phyloP scores from a whole-genome alignment of 2,329 filamentous ascomycete species.

The Cercospora canescens region DNA sequence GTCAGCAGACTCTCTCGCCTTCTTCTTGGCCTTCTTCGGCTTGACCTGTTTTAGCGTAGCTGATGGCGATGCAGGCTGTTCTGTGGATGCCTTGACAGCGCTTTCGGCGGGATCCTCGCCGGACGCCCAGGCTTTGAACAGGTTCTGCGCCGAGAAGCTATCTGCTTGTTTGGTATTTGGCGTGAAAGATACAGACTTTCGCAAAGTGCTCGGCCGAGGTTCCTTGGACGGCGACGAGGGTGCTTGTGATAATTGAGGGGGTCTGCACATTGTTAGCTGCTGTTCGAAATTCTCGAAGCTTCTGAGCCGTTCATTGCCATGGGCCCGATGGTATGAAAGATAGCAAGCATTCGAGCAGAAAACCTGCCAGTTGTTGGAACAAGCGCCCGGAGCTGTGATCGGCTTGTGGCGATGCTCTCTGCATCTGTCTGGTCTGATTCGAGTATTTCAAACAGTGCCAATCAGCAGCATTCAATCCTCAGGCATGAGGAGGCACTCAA shows the following conservation, averaged over 20 bases:
- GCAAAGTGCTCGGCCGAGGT: constrained; percentile 13
- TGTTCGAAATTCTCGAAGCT: no score
- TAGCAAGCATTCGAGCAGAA: no score
- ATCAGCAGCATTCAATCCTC: neutral
- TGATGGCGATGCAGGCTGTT: constrained; percentile 9
- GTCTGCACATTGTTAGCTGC: neutral
- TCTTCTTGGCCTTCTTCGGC: constrained; percentile 29
- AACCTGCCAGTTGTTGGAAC: no score
- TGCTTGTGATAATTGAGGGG: neutral
- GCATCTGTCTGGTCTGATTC: no score
- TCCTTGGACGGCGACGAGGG: neutral
- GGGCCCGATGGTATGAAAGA: neutral
- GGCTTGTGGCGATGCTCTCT: no score
- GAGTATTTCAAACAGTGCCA: no score
- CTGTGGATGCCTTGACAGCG: constrained; percentile 26
- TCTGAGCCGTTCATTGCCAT: no score
- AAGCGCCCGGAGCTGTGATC: no score
- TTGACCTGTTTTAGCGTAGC: constrained; percentile 35
- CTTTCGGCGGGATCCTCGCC: constrained; percentile 15
- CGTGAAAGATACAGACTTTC: constrained; percentile 65
- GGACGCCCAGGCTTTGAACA: constrained; percentile 53
- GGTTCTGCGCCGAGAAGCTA: constrained; percentile 53
- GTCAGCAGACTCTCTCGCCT: constrained; percentile 2
- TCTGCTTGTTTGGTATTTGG: constrained; percentile 62
- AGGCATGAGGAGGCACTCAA: neutral